A percentile compares a stretch with the other conserved stretches of the same genome.
Conservation (phyloP, 1,284 basidiomycete genomes). For the Sanguinoderma infundibulare region DNA sequence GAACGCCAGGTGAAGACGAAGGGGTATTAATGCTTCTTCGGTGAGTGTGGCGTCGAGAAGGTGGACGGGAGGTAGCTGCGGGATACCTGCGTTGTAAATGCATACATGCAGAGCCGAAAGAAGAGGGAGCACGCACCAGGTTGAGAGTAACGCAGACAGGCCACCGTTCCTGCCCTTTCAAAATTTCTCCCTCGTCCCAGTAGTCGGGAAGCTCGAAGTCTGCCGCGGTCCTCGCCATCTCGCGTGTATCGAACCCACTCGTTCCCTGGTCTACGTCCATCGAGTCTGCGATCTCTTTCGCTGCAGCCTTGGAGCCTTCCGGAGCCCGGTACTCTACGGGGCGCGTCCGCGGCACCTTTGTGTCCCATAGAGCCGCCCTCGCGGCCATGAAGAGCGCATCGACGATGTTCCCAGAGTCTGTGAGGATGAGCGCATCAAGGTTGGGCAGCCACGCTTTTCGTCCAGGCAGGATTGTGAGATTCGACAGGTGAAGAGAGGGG, state of each 20-base stretch:
- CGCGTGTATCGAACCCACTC: conserved; percentile 64
- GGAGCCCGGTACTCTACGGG: conserved; percentile 67
- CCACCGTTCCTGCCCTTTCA: conserved; percentile 65
- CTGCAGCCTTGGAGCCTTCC: conserved; percentile 47
- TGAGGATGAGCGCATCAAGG: conserved; percentile 71
- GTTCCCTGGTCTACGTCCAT: conserved; percentile 52
- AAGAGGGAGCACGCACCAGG: conserved; percentile 56
- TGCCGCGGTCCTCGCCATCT: conserved; percentile 47
- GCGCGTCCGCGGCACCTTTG: conserved; percentile 75
- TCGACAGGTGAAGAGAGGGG: conserved; percentile 60
- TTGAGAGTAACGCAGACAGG: conserved; percentile 80
- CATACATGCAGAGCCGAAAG: background rate
- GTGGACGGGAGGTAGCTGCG: conserved; percentile 53
- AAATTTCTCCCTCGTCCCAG: conserved; percentile 78
- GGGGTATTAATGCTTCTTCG: conserved; percentile 65
- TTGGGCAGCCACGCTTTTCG: conserved; percentile 71
- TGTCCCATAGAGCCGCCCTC: conserved; percentile 78
- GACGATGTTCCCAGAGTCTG: conserved; percentile 73
- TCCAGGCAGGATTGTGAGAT: conserved; percentile 47
- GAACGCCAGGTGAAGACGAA: conserved; percentile 62
- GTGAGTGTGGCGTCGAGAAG: conserved; percentile 71
- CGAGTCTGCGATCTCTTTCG: conserved; percentile 28
- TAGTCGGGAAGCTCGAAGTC: conserved; percentile 86
- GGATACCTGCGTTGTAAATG: conserved; percentile 40
- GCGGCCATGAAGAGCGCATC: conserved; percentile 81